Conservation (phyloP, 2,329 filamentous ascomycete genomes). For the Pleochaeta shiraiana region DNA sequence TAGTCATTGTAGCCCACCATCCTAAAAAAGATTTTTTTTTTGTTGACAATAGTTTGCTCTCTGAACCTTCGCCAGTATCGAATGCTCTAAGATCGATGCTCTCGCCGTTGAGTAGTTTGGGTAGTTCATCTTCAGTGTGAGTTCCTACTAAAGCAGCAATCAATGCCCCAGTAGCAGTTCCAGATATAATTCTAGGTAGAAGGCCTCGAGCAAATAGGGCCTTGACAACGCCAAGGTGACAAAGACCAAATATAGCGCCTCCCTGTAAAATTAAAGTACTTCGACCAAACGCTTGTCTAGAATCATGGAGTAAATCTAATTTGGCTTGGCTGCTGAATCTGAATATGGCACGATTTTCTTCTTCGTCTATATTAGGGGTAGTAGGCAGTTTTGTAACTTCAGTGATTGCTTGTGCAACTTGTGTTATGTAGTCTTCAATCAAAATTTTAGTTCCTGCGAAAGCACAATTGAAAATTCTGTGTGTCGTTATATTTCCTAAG, state of each 20-base stretch:
- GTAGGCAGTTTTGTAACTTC: conserved; percentile 50
- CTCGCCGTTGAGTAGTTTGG: conserved; percentile 52
- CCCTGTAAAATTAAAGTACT: conserved; percentile 75
- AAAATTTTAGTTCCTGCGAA: conserved; percentile 78
- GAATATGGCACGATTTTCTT: conserved; percentile 18
- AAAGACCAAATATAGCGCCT: conserved; percentile 77
- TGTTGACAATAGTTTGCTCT: conserved; percentile 14
- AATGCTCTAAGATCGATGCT: conserved; percentile 72
- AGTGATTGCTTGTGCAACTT: conserved; percentile 61
- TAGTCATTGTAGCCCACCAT: conserved; percentile 34
- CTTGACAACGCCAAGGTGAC: conserved; percentile 77
- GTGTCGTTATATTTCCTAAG: conserved; percentile 71
- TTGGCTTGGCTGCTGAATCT: conserved; percentile 31
- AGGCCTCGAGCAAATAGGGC: conserved; percentile 62
- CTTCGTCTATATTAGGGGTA: conserved; percentile 23
- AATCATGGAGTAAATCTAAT: conserved; percentile 69
- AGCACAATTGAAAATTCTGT: conserved; percentile 61
- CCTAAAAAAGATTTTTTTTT: conserved; percentile 20
- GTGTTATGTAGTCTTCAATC: conserved; percentile 76
- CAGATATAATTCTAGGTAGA: conserved; percentile 74
- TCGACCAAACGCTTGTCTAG: conserved; percentile 68
- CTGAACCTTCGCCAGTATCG: conserved; percentile 17
- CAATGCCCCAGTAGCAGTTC: conserved; percentile 73
- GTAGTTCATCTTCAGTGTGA: conserved; percentile 68
- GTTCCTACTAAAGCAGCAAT: conserved; percentile 77